Conservation (phyloP, 2,329 filamentous ascomycete species). For the Lecanicillium sp. region DNA sequence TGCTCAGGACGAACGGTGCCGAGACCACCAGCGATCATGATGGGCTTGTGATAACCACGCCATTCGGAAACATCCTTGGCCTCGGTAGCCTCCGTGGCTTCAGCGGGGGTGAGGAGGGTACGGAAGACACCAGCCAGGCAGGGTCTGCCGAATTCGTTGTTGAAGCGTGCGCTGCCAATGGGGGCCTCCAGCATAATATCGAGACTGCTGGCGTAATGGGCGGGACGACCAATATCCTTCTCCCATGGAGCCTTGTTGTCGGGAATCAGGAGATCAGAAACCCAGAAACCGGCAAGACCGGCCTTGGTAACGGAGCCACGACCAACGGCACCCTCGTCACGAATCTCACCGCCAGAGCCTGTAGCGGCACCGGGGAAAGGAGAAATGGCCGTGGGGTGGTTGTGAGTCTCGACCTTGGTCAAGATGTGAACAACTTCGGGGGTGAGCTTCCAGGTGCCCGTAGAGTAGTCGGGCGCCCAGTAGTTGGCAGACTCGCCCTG, state of each 20-base stretch:
- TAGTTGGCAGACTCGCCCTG: constrained; percentile 39
- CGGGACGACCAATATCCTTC: constrained; percentile 78
- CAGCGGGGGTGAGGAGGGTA: constrained; percentile 69
- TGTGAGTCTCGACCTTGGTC: constrained; percentile 95
- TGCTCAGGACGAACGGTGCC: constrained; percentile 88
- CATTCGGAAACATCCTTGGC: constrained; percentile 53
- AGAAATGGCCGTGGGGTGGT: constrained; percentile 93
- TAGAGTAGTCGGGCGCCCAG: constrained; percentile 84
- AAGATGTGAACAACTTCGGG: constrained; percentile 85
- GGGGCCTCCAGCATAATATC: constrained; percentile 98
- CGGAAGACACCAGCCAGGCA: constrained; percentile 86
- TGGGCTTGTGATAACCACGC: constrained; percentile 94
- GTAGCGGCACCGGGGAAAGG: constrained; percentile 91
- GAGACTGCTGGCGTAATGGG: constrained; percentile 86
- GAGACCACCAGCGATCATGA: constrained; percentile 95
- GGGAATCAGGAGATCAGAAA: constrained; percentile 89
- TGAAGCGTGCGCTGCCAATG: constrained; percentile 90
- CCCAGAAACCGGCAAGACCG: constrained; percentile 86
- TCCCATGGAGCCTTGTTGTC: constrained; percentile 83
- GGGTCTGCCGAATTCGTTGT: constrained; percentile 94
- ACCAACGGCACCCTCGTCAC: constrained; percentile 91
- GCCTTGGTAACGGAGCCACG: constrained; percentile 90
- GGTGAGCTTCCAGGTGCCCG: constrained; percentile 79
- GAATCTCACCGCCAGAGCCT: constrained; percentile 89
- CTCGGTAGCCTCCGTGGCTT: constrained; percentile 31